Evolutionary conservation across 2,329 filamentous ascomycete genomes (phyloP), one percentile per base, ranked within the genome.

Genomic region (Karstenula rhodostoma): DNA sequence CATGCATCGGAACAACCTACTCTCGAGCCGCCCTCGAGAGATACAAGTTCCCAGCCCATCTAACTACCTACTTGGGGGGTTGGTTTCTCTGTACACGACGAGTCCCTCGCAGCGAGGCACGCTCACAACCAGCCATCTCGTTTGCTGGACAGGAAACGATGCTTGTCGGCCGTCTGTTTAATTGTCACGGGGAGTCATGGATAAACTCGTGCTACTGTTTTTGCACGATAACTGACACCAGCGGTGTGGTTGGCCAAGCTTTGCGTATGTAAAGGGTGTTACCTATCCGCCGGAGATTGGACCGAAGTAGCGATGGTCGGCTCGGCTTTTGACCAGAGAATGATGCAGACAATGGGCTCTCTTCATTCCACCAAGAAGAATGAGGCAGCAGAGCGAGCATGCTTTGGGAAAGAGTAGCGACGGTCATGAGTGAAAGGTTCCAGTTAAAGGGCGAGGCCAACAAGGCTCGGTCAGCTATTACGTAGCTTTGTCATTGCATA

Each of bases 241-340:
- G n/a, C 29, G 44, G 47, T 29, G 47, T 17, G 47, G 23, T 4
- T 50, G 27, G 27, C 27, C 15, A 49, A 27, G 27, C 12, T 29
- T n/a, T 15, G n/a, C 10, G 10, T 50, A 35, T n/a, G 27, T 35
- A 32, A 50, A 50, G 12, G 25, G 29, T 50, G 47, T 40, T 46
- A 43, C 19, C 37, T 23, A 55, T 55, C 52, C 40, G 52, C 22
- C 52, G 52, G 52, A 55, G 42, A 46, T 32, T 35, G n/a, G 12
- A 40, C 51, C 51, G 40, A 54, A 22, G 17, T 25, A 42, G 37
- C 32, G 27, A 8, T 53, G 19, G 49, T 53, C 56, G 50, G 55
- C n/a, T 59, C 57, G 57, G 57, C 57, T 32, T 59, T 59, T 55
- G 57, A 59, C 32, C 23, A n/a, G 10, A 32, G 10, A 15, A 44